These are phyloP conservation scores for Trichoderma koningiopsis DNA, from an alignment of 2,329 filamentous ascomycete genomes.

Conservation along the genomic window DNA sequence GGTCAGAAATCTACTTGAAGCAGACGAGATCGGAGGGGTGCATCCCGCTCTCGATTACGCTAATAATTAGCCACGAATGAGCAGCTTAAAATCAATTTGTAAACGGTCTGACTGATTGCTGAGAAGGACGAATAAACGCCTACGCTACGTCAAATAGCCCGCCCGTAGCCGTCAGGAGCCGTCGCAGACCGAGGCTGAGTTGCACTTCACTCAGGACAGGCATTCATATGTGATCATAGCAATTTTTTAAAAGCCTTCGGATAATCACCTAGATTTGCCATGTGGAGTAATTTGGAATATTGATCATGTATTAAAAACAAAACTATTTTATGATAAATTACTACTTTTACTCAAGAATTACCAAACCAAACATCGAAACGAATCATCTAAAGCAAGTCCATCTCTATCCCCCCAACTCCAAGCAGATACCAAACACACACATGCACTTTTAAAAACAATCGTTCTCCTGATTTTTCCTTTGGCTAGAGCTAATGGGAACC, in stretches of 20 bases:
- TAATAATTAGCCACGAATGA: background rate
- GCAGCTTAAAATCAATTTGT: background rate
- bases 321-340: background rate
- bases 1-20: background rate
- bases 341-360: background rate
- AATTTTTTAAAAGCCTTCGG: background rate
- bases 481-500: background rate
- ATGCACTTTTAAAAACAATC: too few species aligned
- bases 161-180: conserved; percentile 17
- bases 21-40: conserved; percentile 8
- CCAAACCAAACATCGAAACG: background rate
- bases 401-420: conserved; percentile 1
- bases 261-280: background rate
- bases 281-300: background rate
- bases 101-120: background rate
- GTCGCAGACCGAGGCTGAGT: conserved; percentile 9
- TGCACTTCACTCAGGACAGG: background rate
- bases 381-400: background rate
- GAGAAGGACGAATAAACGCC: background rate
- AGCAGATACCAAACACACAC: conserved; percentile 5
- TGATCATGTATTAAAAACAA: background rate
- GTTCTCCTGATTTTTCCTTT: background rate
- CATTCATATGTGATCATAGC: background rate
- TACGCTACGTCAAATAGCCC: background rate
- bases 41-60: background rate